Base-by-base conservation (phyloP, 225 moss, liverwort and hornwort genomes). In the Polytrichum formosum region DNA sequence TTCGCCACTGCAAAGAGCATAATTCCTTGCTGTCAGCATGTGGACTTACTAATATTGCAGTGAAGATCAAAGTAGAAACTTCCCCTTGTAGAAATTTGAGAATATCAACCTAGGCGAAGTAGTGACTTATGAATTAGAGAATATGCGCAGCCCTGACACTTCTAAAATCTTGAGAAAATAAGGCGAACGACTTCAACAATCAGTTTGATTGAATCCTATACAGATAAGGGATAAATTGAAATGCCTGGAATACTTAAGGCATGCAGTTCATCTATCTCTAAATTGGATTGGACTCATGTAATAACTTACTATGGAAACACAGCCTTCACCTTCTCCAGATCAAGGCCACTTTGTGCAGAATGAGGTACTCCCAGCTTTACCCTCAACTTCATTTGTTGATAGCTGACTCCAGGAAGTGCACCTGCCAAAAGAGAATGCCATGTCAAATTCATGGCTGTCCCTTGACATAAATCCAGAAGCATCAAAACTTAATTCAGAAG, bases 251-350 rank as follows among this genome's bases (percentile, higher is more conserved):
- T 28, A 25, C 21, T n/a, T 35, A 28, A n/a, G 5, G 4, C 46
- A 46, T 46, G 46, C 46, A 46, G 16, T 46, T 46, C 16, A 46
- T 46, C 46, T 46, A 46, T 46, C 46, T 46, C 46, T 46, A 46
- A 46, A 46, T 16, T 13, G 46, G 16, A 46, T 46, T 16, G 46
- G 46, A 46, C 46, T 46, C 46, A 46, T 46, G 46, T 18, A 46
- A n/a, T 63, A 35, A 81, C 97, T 87, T 92, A 98, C 97, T 94
- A 98, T 23, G 94, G 98, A 60, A 98, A 98, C 35, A 93, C 91
- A 5, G 98, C 79, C 78, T 98, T 98, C 86, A 98, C 94, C 90
- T 84, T 85, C 35, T 86, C 81, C 65, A 98, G 67, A 72, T 94
- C 91, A 83, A 98, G 78, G 74, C 88, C 80, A 66, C 90, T 77